phyloP scores from a whole-genome alignment of 2,329 filamentous ascomycete species.

The Sclerotinia nivalis region DNA sequence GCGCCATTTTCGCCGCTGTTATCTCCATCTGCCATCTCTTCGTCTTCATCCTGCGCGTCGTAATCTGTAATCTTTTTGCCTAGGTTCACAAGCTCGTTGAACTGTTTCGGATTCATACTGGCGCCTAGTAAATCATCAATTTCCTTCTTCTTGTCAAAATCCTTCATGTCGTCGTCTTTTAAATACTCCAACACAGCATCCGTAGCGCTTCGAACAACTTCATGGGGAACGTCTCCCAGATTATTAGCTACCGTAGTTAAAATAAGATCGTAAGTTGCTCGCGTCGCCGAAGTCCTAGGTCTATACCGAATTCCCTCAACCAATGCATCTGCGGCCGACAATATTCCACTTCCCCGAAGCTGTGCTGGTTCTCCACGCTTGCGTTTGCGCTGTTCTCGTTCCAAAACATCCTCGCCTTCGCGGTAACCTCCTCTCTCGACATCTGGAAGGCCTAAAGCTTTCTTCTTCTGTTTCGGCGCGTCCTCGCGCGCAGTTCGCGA shows the following conservation, averaged over 20 bases:
- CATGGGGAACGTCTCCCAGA: constrained; percentile 89
- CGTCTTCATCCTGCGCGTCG: constrained; percentile 92
- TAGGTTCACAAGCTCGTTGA: constrained; percentile 94
- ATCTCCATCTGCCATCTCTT: constrained; percentile 73
- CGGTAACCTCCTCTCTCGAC: constrained; percentile 73
- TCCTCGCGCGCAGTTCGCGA: constrained; percentile 75
- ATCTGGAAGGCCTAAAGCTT: constrained; percentile 61
- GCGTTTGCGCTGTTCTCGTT: constrained; percentile 82
- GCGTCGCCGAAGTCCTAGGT: constrained; percentile 85
- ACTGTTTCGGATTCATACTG: constrained; percentile 81
- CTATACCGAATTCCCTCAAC: constrained; percentile 92
- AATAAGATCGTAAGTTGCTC: constrained; percentile 92
- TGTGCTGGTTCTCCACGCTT: constrained; percentile 73
- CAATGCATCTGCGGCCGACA: constrained; percentile 80
- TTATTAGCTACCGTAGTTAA: constrained; percentile 85
- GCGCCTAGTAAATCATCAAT: constrained; percentile 90
- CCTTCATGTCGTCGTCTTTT: constrained; percentile 94
- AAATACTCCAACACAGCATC: constrained; percentile 88
- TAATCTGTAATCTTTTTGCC: constrained; percentile 99
- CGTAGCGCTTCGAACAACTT: constrained; percentile 89
- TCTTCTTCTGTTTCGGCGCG: constrained; percentile 79
- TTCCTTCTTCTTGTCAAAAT: constrained; percentile 98
- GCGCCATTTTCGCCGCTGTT: constrained; percentile 66
- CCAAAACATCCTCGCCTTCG: constrained; percentile 81
- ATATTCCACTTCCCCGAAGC: constrained; percentile 71